Conservation (phyloP, 805 yeast genomes). For the Candida koratica region DNA sequence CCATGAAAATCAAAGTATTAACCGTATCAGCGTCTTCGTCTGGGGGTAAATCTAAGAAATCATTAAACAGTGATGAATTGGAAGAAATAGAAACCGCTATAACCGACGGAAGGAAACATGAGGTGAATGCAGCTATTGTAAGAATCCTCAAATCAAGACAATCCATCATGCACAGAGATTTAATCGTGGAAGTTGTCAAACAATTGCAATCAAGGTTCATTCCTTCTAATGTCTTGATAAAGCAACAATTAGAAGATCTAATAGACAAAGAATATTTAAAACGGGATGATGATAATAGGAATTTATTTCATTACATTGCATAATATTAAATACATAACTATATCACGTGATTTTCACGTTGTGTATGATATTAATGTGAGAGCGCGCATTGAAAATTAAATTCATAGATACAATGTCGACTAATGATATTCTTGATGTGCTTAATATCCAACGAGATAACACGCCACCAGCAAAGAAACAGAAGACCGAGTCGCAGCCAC, state of each 20-base stretch:
- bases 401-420: conserved; percentile 25
- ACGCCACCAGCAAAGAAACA: conserved; percentile 40
- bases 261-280: conserved; percentile 79
- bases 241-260: conserved; percentile 67
- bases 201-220: conserved; percentile 61
- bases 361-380: too few relatives aligned
- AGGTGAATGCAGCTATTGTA: conserved; percentile 81
- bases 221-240: conserved; percentile 64
- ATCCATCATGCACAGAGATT: conserved; percentile 55
- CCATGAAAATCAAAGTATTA: conserved; percentile 67
- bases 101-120: conserved; percentile 59
- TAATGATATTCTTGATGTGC: conserved; percentile 70
- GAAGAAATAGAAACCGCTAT: conserved; percentile 53
- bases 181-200: conserved; percentile 61
- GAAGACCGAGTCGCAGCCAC: conserved; percentile 25
- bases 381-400: neutral
- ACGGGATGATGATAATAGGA: conserved; percentile 59
- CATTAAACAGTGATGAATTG: conserved; percentile 52
- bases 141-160: conserved; percentile 81
- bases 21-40: conserved; percentile 46
- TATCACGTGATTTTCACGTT: conserved; percentile 1
- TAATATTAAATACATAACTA: conserved; percentile 16
- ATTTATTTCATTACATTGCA: conserved; percentile 66
- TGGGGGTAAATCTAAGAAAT: conserved; percentile 26
- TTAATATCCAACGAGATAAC: conserved; percentile 57